Percentiles rank a stretch among this genome's conserved stretches.
These are phyloP conservation scores for Talaromyces borbonicus DNA, from an alignment of 495 filamentous ascomycete genomes.

Conservation along the genomic window DNA sequence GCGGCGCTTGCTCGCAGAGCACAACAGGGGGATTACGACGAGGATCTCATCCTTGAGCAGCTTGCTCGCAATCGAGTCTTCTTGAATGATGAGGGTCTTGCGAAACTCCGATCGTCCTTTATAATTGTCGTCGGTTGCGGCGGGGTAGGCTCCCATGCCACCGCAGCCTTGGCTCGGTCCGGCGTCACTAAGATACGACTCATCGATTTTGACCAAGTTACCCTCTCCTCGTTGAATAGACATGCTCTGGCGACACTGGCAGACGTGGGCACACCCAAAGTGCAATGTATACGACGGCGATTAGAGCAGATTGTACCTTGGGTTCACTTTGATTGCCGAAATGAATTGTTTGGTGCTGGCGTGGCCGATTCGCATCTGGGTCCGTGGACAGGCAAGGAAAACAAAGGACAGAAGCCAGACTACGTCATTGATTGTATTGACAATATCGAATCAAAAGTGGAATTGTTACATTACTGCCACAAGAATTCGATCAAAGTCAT, in stretches of 20 bases:
- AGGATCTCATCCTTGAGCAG: constrained; percentile 91
- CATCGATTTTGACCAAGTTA: constrained; percentile 97
- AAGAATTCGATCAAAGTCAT: constrained; percentile 67
- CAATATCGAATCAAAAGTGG: constrained; percentile 95
- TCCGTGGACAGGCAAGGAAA: constrained; percentile 41
- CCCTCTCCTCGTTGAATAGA: constrained; percentile 82
- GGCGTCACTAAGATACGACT: constrained; percentile 80
- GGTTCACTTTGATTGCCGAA: constrained; percentile 78
- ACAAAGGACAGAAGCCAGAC: constrained; percentile 57
- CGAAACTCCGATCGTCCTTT: constrained; percentile 68
- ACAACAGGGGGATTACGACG: constrained; percentile 82
- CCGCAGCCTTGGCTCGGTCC: constrained; percentile 76
- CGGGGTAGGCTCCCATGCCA: constrained; percentile 88
- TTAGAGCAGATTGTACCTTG: constrained; percentile 83
- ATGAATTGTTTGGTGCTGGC: constrained; percentile 68
- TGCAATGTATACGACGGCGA: constrained; percentile 65
- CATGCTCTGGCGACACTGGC: constrained; percentile 90
- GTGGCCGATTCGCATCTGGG: constrained; percentile 55
- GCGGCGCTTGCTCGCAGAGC: constrained; percentile 69
- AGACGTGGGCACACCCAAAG: constrained; percentile 93
- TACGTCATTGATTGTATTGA: constrained; percentile 97
- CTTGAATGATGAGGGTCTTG: constrained; percentile 70
- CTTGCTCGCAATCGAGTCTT: constrained; percentile 92
- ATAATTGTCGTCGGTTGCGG: constrained; percentile 87
- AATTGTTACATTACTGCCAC: constrained; percentile 79